These are phyloP conservation scores for Gastrolobium bilobum DNA, from an alignment of 306 rosid species.

Conservation along the genomic window DNA sequence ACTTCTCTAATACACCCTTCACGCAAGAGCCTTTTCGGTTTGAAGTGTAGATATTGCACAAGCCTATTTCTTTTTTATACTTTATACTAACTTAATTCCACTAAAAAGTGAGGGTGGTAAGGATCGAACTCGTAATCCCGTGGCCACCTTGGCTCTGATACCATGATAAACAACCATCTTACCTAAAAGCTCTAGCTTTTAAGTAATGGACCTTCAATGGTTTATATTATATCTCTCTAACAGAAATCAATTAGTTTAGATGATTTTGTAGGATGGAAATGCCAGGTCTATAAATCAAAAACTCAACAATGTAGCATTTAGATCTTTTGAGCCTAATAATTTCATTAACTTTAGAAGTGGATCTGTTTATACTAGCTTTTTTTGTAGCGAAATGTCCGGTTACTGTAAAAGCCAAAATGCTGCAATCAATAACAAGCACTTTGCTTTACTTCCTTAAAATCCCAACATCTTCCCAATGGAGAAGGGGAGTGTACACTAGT, in stretches of 20 bases:
- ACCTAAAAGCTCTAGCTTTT: too few species aligned
- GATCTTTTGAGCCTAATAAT: not conserved
- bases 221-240: too few species aligned
- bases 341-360: conserved; percentile 19
- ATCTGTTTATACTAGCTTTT: conserved; percentile 24
- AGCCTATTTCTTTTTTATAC: too few species aligned
- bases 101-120: too few species aligned
- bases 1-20: too few species aligned
- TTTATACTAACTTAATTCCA: too few species aligned
- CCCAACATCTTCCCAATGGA: not conserved
- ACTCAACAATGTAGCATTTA: conserved; percentile 7
- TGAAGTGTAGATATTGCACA: too few species aligned
- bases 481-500: not conserved
- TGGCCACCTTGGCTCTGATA: too few species aligned
- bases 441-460: not conserved
- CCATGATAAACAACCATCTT: too few species aligned
- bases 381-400: conserved; percentile 1
- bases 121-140: too few species aligned
- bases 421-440: conserved; percentile 1
- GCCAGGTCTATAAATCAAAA: conserved; percentile 39
- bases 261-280: conserved; percentile 35
- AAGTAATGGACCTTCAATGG: too few species aligned
- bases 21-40: too few species aligned
- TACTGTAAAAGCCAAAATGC: not conserved
- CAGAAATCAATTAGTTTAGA: conserved; percentile 14